Conservation (phyloP, 441 rosid genomes). For the Bruguiera hainesii region DNA sequence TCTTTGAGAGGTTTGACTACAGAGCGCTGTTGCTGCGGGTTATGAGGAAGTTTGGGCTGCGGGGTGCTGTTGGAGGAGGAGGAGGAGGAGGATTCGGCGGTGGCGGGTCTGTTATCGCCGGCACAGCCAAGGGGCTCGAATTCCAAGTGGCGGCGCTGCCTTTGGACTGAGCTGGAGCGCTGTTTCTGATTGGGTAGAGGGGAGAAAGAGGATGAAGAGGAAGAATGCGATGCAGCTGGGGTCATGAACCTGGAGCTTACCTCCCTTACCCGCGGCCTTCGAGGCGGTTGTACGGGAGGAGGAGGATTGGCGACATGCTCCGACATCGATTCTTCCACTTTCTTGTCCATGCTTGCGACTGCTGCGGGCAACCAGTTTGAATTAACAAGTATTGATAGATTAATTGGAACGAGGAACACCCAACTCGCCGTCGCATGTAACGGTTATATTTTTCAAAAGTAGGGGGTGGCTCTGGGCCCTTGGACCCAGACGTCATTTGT, state of each 20-base stretch:
- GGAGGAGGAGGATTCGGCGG: constrained; percentile 22
- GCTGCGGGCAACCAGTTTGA: too few relatives aligned
- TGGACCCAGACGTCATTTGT: too few relatives aligned
- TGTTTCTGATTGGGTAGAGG: constrained; percentile 35
- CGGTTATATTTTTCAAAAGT: too few relatives aligned
- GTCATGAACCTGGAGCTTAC: constrained; percentile 87
- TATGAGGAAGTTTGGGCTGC: constrained; percentile 18
- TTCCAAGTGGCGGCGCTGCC: constrained; percentile 43
- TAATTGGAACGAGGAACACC: too few relatives aligned
- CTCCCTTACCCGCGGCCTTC: constrained; percentile 81
- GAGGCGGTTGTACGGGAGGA: constrained; percentile 34
- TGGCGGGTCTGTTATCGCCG: constrained; percentile 37
- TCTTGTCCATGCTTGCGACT: neutral
- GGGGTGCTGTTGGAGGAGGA: constrained; percentile 37
- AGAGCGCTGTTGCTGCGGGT: constrained; percentile 20
- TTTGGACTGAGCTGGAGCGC: constrained; percentile 50
- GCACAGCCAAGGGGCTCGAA: constrained; percentile 25
- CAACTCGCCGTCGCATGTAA: too few relatives aligned
- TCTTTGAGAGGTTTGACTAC: constrained; percentile 33
- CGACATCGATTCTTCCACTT: constrained; percentile 8
- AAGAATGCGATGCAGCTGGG: constrained; percentile 40
- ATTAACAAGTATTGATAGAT: too few relatives aligned
- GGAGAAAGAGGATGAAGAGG: constrained; percentile 42
- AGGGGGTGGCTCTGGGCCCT: too few relatives aligned
- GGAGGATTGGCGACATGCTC: constrained; percentile 10